Base-by-base conservation (phyloP, 2,329 filamentous ascomycete species). In the Botrytis cinerea region DNA sequence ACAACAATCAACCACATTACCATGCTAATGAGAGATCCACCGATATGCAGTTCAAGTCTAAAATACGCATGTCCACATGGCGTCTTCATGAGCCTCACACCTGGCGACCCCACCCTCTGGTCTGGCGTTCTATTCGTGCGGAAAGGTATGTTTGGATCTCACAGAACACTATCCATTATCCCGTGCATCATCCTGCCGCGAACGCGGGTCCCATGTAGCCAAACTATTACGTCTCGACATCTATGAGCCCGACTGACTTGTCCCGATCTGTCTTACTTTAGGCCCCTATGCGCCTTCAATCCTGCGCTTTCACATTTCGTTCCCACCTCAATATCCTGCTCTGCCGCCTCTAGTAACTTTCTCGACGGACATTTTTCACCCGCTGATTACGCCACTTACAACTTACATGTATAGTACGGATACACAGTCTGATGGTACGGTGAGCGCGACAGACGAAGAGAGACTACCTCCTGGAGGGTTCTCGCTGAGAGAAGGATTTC, bases 281-380 rank as follows among this genome's bases (percentile, higher is more conserved):
- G 95, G 95, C 62, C 95, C 96, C 28, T 99, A 98, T 83, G 88
- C 93, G 32, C 91, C 93, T 74, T 93, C 94, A 64, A 89, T 98
- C 78, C 88, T 98, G 75, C 92, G 95, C 79, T 97, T 98, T 83
- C 91, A 96, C 78, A 92, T 98, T 76, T 91, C 91, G 38, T 98
- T 98, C 79, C 93, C 95, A 51, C 86, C 92, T 75, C 87, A 88
- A 57, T 98, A 97, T 81, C 95, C 95, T 20, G 84, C 87, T 70
- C 84, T 93, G 32, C 93, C 95, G 69, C 96, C 96, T 16, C 86
- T 95, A 28, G 89, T 99, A 77, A 95, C 92, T 72, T 97, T 99
- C 82, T 89, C 90, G 63, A 97, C 93, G 78, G 95, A 98, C 81
- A 92, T 98, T 77, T 99, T 98, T 82, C 95, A 99, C 81, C 95